These are phyloP conservation scores for Allium cepa DNA, from an alignment of 106 monocot species.

Conservation along the genomic window DNA sequence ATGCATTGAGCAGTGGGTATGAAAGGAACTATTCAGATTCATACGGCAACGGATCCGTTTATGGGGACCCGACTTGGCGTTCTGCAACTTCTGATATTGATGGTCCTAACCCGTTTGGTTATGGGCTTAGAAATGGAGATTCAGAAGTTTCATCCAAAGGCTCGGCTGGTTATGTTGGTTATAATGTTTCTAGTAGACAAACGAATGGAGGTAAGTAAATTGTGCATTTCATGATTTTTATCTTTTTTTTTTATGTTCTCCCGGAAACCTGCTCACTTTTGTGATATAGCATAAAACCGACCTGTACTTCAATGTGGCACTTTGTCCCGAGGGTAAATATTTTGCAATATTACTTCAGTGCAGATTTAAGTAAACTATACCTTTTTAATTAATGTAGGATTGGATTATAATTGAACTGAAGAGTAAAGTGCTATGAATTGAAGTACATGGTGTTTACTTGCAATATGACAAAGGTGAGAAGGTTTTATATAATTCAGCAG, in stretches of 20 bases:
- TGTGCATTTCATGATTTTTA: background rate
- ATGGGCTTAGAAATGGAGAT: conserved; percentile 32
- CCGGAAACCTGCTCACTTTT: too few relatives aligned
- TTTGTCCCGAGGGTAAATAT: background rate
- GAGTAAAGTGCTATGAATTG: too few relatives aligned
- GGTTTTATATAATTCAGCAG: too few relatives aligned
- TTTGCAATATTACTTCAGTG: too few relatives aligned
- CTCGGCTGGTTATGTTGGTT: conserved; percentile 50
- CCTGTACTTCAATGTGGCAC: too few relatives aligned
- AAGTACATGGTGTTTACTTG: too few relatives aligned
- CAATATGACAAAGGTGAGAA: too few relatives aligned
- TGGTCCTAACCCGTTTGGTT: conserved; percentile 34
- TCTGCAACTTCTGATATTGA: conserved; percentile 54
- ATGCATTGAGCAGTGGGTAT: conserved; percentile 30
- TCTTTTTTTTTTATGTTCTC: too few relatives aligned
- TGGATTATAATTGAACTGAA: too few relatives aligned
- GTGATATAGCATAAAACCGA: too few relatives aligned
- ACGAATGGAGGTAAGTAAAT: conserved; percentile 60
- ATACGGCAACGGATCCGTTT: conserved; percentile 58
- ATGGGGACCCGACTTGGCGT: conserved; percentile 73
- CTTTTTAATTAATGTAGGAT: too few relatives aligned
- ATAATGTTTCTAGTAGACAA: conserved; percentile 49
- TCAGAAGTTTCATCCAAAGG: conserved; percentile 27
- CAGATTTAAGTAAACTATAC: too few relatives aligned
- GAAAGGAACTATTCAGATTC: conserved; percentile 51